phyloP scores from a whole-genome alignment of 2,329 filamentous ascomycete species.

The Trichoderma hamatum region DNA sequence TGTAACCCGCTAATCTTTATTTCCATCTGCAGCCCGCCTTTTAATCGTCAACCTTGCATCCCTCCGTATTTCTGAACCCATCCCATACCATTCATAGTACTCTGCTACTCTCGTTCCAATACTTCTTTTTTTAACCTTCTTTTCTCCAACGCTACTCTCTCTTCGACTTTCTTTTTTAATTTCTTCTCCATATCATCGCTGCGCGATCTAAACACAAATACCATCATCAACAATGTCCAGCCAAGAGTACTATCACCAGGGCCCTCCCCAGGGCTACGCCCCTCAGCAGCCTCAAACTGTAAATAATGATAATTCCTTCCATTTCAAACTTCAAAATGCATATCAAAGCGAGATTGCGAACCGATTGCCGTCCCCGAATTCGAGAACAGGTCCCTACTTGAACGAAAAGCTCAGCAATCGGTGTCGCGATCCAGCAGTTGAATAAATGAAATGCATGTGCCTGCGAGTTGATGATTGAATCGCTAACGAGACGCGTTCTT shows the following conservation, averaged over 20 bases:
- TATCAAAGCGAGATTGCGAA: background rate
- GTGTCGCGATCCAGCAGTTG: background rate
- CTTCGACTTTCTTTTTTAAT: background rate
- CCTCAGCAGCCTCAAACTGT: constrained; percentile 47
- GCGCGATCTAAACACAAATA: background rate
- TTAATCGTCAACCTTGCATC: background rate
- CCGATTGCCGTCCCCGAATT: background rate
- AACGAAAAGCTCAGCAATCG: constrained; percentile 12
- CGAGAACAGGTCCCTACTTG: background rate
- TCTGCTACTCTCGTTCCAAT: background rate
- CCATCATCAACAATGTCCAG: constrained; percentile 40
- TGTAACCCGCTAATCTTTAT: constrained; percentile 21
- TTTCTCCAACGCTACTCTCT: background rate
- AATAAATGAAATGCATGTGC: background rate
- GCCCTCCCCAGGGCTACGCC: constrained; percentile 32
- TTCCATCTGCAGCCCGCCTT: constrained; percentile 3
- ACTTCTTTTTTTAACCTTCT: background rate
- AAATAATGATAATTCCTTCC: constrained; percentile 31
- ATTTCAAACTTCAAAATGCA: background rate
- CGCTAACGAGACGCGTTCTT: constrained; percentile 17
- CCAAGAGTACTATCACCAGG: constrained; percentile 45
- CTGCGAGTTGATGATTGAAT: background rate
- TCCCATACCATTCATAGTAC: background rate
- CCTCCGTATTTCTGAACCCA: background rate
- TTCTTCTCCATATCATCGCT: background rate